Evolutionary conservation across 2,329 filamentous ascomycete genomes (phyloP).

Genomic region (Neodidymelliopsis sp.): DNA sequence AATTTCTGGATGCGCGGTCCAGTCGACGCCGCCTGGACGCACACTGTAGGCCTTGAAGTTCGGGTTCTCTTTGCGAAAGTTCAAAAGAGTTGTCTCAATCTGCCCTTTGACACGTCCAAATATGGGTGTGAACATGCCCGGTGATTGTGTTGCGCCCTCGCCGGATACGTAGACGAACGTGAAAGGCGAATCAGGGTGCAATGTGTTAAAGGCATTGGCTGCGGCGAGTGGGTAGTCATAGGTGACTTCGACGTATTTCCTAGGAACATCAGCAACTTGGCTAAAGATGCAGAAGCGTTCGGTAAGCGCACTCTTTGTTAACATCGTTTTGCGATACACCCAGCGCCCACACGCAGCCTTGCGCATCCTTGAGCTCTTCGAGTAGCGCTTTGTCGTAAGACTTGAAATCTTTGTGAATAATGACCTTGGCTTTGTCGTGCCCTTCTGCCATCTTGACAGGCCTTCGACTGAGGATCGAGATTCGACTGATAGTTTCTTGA

Average conservation of each 20-base stretch:
- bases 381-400: conserved; percentile 67
- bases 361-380: conserved; percentile 67
- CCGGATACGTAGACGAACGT: conserved; percentile 77
- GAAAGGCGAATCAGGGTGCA: conserved; percentile 62
- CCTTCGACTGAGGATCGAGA: conserved; percentile 72
- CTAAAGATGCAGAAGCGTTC: background rate
- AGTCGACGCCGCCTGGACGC: conserved; percentile 68
- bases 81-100: conserved; percentile 66
- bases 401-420: conserved; percentile 72
- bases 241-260: conserved; percentile 73
- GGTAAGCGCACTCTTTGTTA: conserved; percentile 55
- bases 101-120: conserved; percentile 73
- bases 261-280: conserved; percentile 22
- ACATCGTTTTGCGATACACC: conserved; percentile 70
- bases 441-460: conserved; percentile 69
- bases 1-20: conserved; percentile 50
- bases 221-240: conserved; percentile 70
- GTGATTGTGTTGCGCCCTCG: conserved; percentile 65
- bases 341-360: conserved; percentile 77
- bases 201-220: conserved; percentile 64
- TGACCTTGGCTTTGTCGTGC: conserved; percentile 68
- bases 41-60: conserved; percentile 64
- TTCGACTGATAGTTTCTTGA: conserved; percentile 62
- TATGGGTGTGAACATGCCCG: conserved; percentile 62
- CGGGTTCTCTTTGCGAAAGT: conserved; percentile 56